phyloP scores from a whole-genome alignment of 768 basidiomycete genomes.

The Termitomyces sp. region DNA sequence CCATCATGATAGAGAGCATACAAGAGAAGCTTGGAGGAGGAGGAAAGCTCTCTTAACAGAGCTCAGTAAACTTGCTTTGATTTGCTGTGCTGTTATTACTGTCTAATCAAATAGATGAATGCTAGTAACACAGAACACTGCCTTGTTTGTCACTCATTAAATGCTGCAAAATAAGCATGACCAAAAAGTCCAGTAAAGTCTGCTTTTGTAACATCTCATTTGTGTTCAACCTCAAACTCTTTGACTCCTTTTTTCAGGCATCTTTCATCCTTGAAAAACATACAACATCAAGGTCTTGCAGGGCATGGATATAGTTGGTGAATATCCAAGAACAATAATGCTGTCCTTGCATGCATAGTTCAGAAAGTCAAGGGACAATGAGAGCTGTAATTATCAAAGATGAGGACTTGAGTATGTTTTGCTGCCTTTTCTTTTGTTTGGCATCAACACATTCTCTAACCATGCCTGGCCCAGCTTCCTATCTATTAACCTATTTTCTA shows the following conservation, averaged over 20 bases:
- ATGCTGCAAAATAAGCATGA: too few relatives aligned
- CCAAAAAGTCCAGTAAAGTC: background rate
- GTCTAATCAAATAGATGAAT: background rate
- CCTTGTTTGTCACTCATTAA: too few relatives aligned
- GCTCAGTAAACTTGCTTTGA: background rate
- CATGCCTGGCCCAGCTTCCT: slow-evolving; percentile 18
- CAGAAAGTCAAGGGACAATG: too few relatives aligned
- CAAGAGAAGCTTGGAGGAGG: background rate
- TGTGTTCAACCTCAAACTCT: slow-evolving; percentile 17
- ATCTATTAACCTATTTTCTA: slow-evolving; percentile 28
- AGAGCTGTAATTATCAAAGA: too few relatives aligned
- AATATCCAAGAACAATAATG: slow-evolving; percentile 34
- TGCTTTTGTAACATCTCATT: slow-evolving; percentile 18
- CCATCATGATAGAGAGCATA: background rate
- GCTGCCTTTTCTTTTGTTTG: slow-evolving; percentile 29
- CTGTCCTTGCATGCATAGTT: slow-evolving; percentile 28
- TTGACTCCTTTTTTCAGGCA: slow-evolving; percentile 12
- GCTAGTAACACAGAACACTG: background rate
- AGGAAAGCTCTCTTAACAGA: background rate
- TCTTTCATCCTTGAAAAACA: slow-evolving; percentile 37
- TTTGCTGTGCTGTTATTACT: background rate
- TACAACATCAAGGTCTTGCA: slow-evolving; percentile 40
- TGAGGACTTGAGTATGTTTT: too few relatives aligned
- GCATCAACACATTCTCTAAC: slow-evolving; percentile 27
- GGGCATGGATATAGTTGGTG: slow-evolving; percentile 33